A percentile compares a stretch with the other conserved stretches of the same genome.
Evolutionary conservation across 192 early-diverging fungal species (phyloP).

Genomic region (Phycomyces nitens): DNA sequence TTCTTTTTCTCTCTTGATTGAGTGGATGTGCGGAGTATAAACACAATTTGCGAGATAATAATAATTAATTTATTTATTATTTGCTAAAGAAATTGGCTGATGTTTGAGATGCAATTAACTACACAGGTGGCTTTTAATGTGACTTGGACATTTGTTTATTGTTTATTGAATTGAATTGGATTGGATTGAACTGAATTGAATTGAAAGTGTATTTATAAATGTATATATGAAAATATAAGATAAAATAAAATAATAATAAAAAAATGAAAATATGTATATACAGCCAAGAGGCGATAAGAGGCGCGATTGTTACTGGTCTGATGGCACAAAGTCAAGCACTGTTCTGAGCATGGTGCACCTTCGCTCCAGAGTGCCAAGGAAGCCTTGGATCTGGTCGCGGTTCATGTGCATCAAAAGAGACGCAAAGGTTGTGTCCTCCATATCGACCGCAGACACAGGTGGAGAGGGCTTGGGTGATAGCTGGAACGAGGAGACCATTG

Average conservation of each 20-base stretch:
- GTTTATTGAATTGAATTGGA: too few species aligned
- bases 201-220: too few species aligned
- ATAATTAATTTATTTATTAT: too few species aligned
- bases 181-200: too few species aligned
- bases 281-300: background rate
- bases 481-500: background rate
- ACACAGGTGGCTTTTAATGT: too few species aligned
- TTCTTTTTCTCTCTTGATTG: too few species aligned
- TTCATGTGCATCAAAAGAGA: constrained; percentile 39
- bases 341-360: constrained; percentile 43
- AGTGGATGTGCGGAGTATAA: too few species aligned
- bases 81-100: too few species aligned
- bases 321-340: background rate
- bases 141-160: too few species aligned
- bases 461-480: background rate
- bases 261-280: background rate
- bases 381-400: constrained; percentile 50
- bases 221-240: too few species aligned
- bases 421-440: constrained; percentile 29
- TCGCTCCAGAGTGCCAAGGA: constrained; percentile 50
- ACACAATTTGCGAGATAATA: too few species aligned
- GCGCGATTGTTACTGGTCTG: background rate
- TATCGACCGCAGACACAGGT: constrained; percentile 4
- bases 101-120: too few species aligned
- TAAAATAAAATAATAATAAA: background rate